These are phyloP conservation scores for Asterella californica DNA, from an alignment of 225 moss, liverwort and hornwort species.

Conservation along the genomic window DNA sequence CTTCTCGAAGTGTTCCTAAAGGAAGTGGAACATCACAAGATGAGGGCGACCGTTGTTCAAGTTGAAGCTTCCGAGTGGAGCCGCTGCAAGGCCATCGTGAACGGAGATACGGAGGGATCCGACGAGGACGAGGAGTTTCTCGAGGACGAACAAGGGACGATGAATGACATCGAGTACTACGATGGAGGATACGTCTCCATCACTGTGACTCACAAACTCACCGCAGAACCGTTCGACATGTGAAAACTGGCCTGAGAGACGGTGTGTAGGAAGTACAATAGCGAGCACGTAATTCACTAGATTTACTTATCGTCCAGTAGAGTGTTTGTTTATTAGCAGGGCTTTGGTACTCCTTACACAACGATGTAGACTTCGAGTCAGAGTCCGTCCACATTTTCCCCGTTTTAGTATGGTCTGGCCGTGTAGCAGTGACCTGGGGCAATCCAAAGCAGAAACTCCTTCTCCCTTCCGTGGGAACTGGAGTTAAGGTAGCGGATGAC, in stretches of 20 bases:
- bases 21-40: conserved; percentile 6
- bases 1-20: conserved; percentile 25
- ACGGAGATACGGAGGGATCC: conserved; percentile 6
- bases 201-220: conserved; percentile 16
- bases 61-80: conserved; percentile 24
- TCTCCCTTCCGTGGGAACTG: background rate
- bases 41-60: conserved; percentile 16
- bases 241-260: background rate
- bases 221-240: conserved; percentile 7
- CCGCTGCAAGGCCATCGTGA: conserved; percentile 16
- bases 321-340: background rate
- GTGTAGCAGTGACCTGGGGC: background rate
- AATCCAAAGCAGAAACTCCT: background rate
- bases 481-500: background rate
- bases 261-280: background rate
- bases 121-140: conserved; percentile 7
- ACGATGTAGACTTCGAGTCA: background rate
- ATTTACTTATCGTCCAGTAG: background rate
- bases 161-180: conserved; percentile 26
- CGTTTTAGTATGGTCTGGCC: background rate
- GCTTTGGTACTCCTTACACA: background rate
- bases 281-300: background rate
- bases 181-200: conserved; percentile 25
- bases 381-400: background rate
- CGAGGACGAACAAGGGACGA: conserved; percentile 13